These are phyloP conservation scores for Talaromyces marneffei DNA, from an alignment of 2,329 filamentous ascomycete genomes.

Conservation along the genomic window DNA sequence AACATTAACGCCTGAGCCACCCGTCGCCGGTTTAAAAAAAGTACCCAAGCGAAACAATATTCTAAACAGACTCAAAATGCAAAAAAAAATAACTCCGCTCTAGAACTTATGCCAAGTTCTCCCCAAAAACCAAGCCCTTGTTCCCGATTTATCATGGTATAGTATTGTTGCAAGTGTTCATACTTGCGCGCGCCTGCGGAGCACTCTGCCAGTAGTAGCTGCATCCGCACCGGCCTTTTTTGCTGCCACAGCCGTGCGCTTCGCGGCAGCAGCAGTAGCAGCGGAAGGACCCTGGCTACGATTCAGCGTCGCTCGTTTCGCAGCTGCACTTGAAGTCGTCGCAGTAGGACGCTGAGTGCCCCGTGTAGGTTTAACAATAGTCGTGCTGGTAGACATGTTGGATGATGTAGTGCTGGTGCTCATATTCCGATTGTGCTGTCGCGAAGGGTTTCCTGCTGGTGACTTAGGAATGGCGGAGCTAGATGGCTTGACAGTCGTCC, in stretches of 20 bases:
- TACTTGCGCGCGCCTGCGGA: slow-evolving; percentile 37
- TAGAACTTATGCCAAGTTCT: neutral
- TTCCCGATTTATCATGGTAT: neutral
- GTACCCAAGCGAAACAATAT: neutral
- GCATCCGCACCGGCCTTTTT: slow-evolving; percentile 32
- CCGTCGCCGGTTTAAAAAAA: neutral
- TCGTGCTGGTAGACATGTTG: slow-evolving; percentile 35
- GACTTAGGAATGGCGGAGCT: slow-evolving; percentile 20
- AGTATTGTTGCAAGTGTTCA: neutral
- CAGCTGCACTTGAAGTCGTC: slow-evolving; percentile 18
- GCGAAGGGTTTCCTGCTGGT: slow-evolving; percentile 32
- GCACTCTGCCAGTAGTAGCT: slow-evolving; percentile 30
- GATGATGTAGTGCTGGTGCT: slow-evolving; percentile 32
- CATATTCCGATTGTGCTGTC: slow-evolving; percentile 34
- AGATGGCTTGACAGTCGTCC: slow-evolving; percentile 25
- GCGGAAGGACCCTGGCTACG: slow-evolving; percentile 28
- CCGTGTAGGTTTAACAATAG: slow-evolving; percentile 29
- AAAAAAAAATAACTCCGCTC: neutral
- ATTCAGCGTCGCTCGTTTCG: slow-evolving; percentile 27
- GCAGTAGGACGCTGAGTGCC: slow-evolving; percentile 8
- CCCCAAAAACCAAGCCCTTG: neutral
- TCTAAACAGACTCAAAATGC: neutral
- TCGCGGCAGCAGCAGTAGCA: slow-evolving; percentile 28
- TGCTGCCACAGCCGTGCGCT: slow-evolving; percentile 29
- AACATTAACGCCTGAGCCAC: no score